A percentile compares a stretch with the other conserved stretches of the same genome.
Evolutionary conservation across 169 alveolate genomes (phyloP).

Genomic region (Pseudocohnilembus persalinus): DNA sequence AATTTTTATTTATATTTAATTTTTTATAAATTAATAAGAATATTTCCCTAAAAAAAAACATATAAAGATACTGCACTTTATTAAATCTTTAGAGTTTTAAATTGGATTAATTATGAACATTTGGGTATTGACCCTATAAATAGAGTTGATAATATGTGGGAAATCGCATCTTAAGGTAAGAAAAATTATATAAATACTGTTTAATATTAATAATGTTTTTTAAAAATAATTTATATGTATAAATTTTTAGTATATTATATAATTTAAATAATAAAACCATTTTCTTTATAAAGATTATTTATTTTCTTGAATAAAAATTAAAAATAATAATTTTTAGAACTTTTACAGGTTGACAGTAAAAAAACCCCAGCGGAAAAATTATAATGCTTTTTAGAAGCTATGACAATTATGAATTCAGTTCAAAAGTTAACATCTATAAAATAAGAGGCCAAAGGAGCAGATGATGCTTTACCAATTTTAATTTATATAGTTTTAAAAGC

Average conservation of each 20-base stretch:
- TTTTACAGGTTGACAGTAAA: conserved; percentile 19
- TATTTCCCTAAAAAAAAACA: conserved; percentile 39
- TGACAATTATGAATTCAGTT: conserved; percentile 36
- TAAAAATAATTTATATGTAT: too few relatives aligned
- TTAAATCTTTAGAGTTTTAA: conserved; percentile 23
- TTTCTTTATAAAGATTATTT: too few relatives aligned
- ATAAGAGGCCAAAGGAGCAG: conserved; percentile 34
- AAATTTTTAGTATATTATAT: too few relatives aligned
- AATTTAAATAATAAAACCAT: too few relatives aligned
- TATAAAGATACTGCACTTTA: conserved; percentile 35
- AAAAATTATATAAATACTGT: neutral
- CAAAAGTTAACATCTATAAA: conserved; percentile 28
- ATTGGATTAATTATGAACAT: conserved; percentile 40
- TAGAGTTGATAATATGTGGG: conserved; percentile 46
- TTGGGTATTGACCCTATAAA: conserved; percentile 32
- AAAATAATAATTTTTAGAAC: conserved; percentile 8
- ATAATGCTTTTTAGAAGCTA: conserved; percentile 19
- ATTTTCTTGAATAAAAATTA: too few relatives aligned
- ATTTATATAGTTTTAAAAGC: conserved; percentile 39
- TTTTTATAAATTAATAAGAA: neutral
- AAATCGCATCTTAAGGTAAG: conserved; percentile 33
- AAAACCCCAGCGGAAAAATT: conserved; percentile 29
- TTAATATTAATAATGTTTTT: too few relatives aligned
- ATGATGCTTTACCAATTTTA: conserved; percentile 26
- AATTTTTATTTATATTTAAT: too few relatives aligned